Percentiles rank a stretch among this genome's conserved stretches.
Conservation (phyloP, 495 filamentous ascomycete species). For the Neurospora sp. region DNA sequence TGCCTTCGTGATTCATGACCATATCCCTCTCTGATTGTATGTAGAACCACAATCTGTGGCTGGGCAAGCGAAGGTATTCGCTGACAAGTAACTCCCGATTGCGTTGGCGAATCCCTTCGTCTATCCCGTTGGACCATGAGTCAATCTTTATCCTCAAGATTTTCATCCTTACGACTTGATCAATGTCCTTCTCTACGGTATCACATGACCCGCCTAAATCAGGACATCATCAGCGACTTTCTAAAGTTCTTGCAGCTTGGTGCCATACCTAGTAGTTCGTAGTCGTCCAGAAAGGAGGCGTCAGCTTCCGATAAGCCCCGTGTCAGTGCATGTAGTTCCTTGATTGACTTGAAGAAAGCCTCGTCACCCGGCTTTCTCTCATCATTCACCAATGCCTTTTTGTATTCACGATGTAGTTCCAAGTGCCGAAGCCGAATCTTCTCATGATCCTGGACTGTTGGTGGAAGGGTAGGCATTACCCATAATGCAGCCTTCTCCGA, state of each 20-base stretch:
- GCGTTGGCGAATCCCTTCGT: constrained; percentile 12
- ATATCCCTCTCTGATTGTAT: not conserved
- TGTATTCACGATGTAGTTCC: not conserved
- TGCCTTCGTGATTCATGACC: not conserved
- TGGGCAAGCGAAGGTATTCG: constrained; percentile 10
- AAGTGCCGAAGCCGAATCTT: not conserved
- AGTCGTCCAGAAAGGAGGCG: not conserved
- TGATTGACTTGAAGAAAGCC: not conserved
- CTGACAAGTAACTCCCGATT: constrained; percentile 14
- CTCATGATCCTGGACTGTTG: not conserved
- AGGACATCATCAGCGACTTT: not conserved
- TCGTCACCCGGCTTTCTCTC: not conserved
- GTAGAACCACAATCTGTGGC: not conserved
- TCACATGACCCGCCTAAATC: constrained; percentile 6
- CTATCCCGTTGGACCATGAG: constrained; percentile 12
- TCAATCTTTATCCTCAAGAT: constrained; percentile 16
- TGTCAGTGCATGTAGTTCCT: not conserved
- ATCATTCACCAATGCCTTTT: not conserved
- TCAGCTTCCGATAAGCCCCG: not conserved
- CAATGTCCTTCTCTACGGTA: constrained; percentile 3
- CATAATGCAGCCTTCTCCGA: constrained; percentile 8
- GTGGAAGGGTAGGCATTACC: not conserved
- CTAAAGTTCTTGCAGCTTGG: not conserved
- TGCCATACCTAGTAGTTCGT: not conserved
- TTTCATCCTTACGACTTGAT: constrained; percentile 8